phyloP scores from a whole-genome alignment of 495 filamentous ascomycete species.

The Hypoxylon subgilvum region DNA sequence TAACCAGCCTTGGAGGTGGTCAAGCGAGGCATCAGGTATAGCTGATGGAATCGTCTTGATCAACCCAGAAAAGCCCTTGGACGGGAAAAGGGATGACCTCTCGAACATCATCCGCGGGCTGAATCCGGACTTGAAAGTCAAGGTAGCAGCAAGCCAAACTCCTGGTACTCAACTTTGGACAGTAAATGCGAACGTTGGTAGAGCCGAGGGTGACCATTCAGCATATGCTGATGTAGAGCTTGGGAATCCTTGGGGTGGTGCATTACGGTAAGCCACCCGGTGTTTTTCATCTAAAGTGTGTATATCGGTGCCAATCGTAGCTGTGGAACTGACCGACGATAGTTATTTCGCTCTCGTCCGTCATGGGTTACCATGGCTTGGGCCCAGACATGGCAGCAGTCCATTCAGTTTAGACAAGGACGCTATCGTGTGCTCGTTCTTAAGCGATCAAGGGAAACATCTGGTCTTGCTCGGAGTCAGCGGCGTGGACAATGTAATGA shows the following conservation, averaged over 20 bases:
- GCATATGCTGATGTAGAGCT: conserved; percentile 62
- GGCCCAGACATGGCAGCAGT: conserved; percentile 78
- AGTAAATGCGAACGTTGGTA: conserved; percentile 60
- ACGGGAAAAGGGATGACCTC: conserved; percentile 51
- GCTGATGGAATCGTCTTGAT: conserved; percentile 70
- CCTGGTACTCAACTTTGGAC: conserved; percentile 76
- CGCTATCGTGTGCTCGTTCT: conserved; percentile 80
- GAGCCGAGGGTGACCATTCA: conserved; percentile 62
- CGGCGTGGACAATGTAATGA: conserved; percentile 73
- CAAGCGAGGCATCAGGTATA: conserved; percentile 64
- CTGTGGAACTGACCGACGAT: conserved; percentile 23
- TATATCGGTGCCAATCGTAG: background rate
- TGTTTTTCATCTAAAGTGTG: too few species aligned
- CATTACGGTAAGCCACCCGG: conserved; percentile 48
- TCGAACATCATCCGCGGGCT: conserved; percentile 65
- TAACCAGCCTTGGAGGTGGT: conserved; percentile 74
- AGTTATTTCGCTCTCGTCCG: conserved; percentile 82
- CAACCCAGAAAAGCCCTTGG: conserved; percentile 33
- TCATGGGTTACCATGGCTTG: conserved; percentile 84
- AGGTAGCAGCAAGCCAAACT: conserved; percentile 65
- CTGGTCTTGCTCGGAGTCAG: conserved; percentile 84
- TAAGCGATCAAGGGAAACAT: conserved; percentile 74
- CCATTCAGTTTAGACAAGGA: conserved; percentile 73
- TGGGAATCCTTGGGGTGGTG: conserved; percentile 64
- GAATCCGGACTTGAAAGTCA: conserved; percentile 63